A percentile compares a stretch with the other conserved stretches of the same genome.
phyloP scores from a whole-genome alignment of 225 moss, liverwort and hornwort genomes.

The Lunularia cruciata region DNA sequence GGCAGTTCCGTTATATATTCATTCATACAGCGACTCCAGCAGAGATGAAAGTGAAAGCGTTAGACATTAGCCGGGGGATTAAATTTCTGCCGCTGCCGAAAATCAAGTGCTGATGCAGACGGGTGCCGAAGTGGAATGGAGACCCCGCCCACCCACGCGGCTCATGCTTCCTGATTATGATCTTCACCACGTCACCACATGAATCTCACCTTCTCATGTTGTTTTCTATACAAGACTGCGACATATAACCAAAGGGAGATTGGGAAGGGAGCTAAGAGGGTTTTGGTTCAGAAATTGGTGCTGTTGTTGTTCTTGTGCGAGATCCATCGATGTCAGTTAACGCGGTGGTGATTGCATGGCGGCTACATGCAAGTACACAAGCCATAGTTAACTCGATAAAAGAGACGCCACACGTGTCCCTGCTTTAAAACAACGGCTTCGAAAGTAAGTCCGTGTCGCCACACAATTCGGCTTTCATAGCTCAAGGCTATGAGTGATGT shows the following conservation, averaged over 20 bases:
- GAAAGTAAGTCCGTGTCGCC: conserved; percentile 17
- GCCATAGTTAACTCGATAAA: not conserved
- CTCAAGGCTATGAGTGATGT: conserved; percentile 4
- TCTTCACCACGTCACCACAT: conserved; percentile 20
- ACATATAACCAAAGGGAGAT: too few species aligned
- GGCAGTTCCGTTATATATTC: conserved; percentile 16
- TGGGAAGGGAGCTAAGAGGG: too few species aligned
- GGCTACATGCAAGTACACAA: conserved; percentile 11
- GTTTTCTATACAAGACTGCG: too few species aligned
- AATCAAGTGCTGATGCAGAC: conserved; percentile 1
- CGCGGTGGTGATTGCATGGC: conserved; percentile 16
- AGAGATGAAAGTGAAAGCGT: not conserved
- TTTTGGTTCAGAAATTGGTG: not conserved
- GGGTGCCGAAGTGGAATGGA: too few species aligned
- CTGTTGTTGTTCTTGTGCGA: too few species aligned
- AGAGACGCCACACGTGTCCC: not conserved
- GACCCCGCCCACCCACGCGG: conserved; percentile 13
- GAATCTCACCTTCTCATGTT: conserved; percentile 16
- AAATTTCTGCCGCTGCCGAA: not conserved
- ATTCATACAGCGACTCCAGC: not conserved
- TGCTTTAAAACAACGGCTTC: conserved; percentile 9
- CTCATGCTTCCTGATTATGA: conserved; percentile 12
- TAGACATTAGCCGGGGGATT: not conserved
- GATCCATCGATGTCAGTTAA: not conserved
- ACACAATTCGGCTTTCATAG: conserved; percentile 4